Evolutionary conservation across 441 rosid genomes (phyloP).

Genomic region (Jatropha multifida): DNA sequence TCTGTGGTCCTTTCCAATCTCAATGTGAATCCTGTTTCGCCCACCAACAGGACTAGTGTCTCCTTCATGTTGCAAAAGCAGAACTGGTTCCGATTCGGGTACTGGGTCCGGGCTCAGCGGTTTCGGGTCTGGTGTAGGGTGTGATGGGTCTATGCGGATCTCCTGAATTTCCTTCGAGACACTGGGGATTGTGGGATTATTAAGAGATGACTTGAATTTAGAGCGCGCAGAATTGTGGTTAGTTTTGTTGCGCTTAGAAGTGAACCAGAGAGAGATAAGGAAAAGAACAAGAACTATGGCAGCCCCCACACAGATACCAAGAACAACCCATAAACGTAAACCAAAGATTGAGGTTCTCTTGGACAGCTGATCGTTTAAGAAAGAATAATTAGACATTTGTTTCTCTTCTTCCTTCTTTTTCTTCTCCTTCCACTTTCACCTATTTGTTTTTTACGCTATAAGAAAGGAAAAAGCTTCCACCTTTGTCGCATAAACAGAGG

Average conservation of each 20-base stretch:
- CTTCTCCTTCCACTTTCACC: not conserved
- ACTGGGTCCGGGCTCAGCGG: slow-evolving; percentile 40
- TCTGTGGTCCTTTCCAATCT: slow-evolving; percentile 81
- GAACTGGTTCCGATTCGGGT: slow-evolving; percentile 40
- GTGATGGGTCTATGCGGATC: slow-evolving; percentile 56
- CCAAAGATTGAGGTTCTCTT: slow-evolving; percentile 59
- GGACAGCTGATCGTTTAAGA: slow-evolving; percentile 47
- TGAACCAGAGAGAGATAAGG: slow-evolving; percentile 53
- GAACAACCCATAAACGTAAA: slow-evolving; percentile 49
- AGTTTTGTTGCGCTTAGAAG: slow-evolving; percentile 39
- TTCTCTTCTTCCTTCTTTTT: not conserved
- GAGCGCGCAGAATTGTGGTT: slow-evolving; percentile 26
- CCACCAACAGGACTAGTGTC: slow-evolving; percentile 37
- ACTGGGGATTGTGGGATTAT: slow-evolving; percentile 54
- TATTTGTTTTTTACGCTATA: slow-evolving; percentile 1
- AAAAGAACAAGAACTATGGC: slow-evolving; percentile 63
- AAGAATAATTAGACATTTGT: slow-evolving; percentile 45
- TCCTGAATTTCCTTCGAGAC: slow-evolving; percentile 81
- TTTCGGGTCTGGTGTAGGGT: slow-evolving; percentile 31
- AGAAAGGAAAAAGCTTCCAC: not conserved
- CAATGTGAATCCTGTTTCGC: slow-evolving; percentile 63
- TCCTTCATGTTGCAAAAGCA: slow-evolving; percentile 36
- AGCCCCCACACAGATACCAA: slow-evolving; percentile 58
- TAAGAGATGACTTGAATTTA: slow-evolving; percentile 19
- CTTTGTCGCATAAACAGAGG: not conserved